phyloP scores from a whole-genome alignment of 352 stramenopile genomes.

The Pythium dissimile region DNA sequence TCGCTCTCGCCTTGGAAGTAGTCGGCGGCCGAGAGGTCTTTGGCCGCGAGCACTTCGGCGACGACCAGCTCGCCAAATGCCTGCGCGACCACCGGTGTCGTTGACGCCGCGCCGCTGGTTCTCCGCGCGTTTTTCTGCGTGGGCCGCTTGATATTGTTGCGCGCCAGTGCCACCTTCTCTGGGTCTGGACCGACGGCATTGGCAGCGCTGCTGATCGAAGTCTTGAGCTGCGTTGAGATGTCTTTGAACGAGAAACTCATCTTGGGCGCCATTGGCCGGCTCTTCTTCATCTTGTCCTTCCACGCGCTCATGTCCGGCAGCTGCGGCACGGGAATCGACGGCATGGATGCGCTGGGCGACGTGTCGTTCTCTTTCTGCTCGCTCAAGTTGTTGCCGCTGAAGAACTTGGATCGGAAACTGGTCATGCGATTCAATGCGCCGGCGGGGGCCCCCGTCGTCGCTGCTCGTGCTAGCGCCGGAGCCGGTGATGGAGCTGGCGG shows the following conservation, averaged over 20 bases:
- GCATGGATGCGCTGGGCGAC: constrained; percentile 6
- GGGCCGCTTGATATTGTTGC: constrained; percentile 51
- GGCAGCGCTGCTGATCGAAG: constrained; percentile 18
- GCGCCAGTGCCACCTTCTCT: constrained; percentile 13
- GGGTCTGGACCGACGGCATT: constrained; percentile 1
- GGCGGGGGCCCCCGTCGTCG: not conserved
- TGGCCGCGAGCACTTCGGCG: constrained; percentile 55
- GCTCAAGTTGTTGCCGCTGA: not conserved
- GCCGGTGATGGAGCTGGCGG: not conserved
- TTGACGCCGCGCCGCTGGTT: not conserved
- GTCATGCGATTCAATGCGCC: constrained; percentile 16
- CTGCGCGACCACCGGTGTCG: constrained; percentile 2
- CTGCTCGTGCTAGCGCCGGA: not conserved
- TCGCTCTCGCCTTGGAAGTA: constrained; percentile 38
- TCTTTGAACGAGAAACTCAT: constrained; percentile 35
- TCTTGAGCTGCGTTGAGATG: constrained; percentile 54
- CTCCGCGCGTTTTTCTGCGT: constrained; percentile 15
- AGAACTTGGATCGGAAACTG: constrained; percentile 22
- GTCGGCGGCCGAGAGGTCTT: constrained; percentile 39
- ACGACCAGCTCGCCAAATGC: constrained; percentile 68
- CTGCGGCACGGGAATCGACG: constrained; percentile 18
- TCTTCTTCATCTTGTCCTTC: constrained; percentile 49
- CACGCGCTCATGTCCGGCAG: constrained; percentile 35
- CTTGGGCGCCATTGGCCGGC: constrained; percentile 18
- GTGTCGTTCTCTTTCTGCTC: constrained; percentile 18